phyloP scores from a whole-genome alignment of 2,329 filamentous ascomycete species.

The Phialemonium atrogriseum region DNA sequence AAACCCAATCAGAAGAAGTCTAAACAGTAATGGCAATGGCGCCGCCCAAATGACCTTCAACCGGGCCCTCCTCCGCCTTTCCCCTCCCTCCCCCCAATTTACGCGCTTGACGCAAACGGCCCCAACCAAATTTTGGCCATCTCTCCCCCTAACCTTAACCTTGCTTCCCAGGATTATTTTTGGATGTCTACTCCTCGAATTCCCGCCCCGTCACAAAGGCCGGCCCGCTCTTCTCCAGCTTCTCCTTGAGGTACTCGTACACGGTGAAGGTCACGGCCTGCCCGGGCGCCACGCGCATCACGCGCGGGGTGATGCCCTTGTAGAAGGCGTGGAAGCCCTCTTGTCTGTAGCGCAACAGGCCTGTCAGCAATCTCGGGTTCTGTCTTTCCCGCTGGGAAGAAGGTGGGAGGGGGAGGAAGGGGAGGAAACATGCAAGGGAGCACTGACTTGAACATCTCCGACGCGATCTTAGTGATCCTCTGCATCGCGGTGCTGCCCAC shows the following conservation, averaged over 20 bases:
- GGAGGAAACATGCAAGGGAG: not conserved
- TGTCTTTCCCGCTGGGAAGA: constrained; percentile 4
- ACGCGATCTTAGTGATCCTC: constrained; percentile 70
- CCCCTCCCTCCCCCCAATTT: too few species aligned
- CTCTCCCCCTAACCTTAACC: too few species aligned
- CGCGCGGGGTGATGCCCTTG: constrained; percentile 95
- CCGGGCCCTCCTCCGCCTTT: too few species aligned
- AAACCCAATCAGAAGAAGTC: too few species aligned
- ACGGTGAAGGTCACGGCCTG: constrained; percentile 75
- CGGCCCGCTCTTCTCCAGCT: constrained; percentile 58
- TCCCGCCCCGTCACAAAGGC: constrained; percentile 50
- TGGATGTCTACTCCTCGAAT: constrained; percentile 63
- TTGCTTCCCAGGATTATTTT: too few species aligned
- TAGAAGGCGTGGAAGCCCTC: constrained; percentile 95
- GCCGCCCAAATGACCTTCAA: too few species aligned
- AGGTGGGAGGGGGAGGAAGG: not conserved
- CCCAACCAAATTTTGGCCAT: too few species aligned
- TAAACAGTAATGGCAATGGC: too few species aligned
- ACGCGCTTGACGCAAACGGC: too few species aligned
- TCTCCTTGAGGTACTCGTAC: constrained; percentile 69
- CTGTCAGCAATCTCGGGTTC: not conserved
- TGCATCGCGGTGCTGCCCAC: constrained; percentile 72
- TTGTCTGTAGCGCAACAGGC: constrained; percentile 45
- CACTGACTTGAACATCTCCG: constrained; percentile 71
- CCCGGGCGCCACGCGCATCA: constrained; percentile 95